Evolutionary conservation across 345 rosid genomes (phyloP).

Genomic region (Moricandia arvensis): DNA sequence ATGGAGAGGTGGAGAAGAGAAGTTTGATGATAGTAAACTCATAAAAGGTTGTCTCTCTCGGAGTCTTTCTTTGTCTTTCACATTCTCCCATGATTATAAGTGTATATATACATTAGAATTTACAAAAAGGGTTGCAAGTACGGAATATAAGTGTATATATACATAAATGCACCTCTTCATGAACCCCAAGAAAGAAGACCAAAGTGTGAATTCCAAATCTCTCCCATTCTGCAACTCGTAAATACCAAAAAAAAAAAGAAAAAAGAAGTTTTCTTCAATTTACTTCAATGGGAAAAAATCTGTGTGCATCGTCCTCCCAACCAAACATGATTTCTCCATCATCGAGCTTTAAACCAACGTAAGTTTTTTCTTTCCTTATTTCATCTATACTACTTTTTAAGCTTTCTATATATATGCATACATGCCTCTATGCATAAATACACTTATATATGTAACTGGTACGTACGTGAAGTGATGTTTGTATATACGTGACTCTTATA

Average conservation of each 20-base stretch:
- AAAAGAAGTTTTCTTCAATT: neutral
- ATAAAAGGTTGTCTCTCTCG: slow-evolving; percentile 2
- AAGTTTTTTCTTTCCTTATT: slow-evolving; percentile 2
- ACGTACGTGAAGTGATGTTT: neutral
- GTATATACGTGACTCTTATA: neutral
- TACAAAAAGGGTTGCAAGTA: neutral
- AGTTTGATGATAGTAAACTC: neutral
- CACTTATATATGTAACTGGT: neutral
- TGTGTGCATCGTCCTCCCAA: neutral
- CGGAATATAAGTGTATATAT: neutral
- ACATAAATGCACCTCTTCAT: neutral
- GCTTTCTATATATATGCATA: neutral
- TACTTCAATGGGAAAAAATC: neutral
- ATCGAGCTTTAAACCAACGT: slow-evolving; percentile 31
- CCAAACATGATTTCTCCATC: slow-evolving; percentile 28
- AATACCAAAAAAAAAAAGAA: neutral
- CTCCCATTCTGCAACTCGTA: neutral
- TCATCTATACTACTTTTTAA: neutral
- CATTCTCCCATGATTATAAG: slow-evolving; percentile 23
- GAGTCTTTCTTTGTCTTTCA: slow-evolving; percentile 20
- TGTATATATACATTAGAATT: neutral
- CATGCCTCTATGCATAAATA: neutral
- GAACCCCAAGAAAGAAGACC: slow-evolving; percentile 6
- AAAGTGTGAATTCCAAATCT: slow-evolving; percentile 10
- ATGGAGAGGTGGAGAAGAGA: neutral